These are phyloP conservation scores for Fusarium begoniae DNA, from an alignment of 2,329 filamentous ascomycete genomes.

Conservation along the genomic window DNA sequence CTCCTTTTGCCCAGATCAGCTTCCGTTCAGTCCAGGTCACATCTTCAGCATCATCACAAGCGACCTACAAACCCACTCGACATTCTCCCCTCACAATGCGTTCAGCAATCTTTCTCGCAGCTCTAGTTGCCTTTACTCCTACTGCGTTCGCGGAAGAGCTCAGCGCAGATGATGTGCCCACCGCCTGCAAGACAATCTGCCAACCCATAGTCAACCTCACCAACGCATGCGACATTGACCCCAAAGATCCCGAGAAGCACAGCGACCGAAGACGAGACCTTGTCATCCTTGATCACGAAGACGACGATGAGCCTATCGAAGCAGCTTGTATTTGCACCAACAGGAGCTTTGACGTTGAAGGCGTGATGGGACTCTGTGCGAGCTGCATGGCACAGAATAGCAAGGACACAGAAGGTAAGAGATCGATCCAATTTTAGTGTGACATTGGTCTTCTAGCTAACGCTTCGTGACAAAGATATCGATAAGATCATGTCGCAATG, in stretches of 20 bases:
- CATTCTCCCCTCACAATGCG: background rate
- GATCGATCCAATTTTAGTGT: fast-evolving
- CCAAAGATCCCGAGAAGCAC: background rate
- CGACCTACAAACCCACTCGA: background rate
- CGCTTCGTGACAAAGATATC: fast-evolving
- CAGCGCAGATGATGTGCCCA: background rate
- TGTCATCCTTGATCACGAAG: background rate
- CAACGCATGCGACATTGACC: conserved; percentile 4
- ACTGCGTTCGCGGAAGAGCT: background rate
- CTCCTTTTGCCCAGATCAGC: background rate
- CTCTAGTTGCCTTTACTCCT: fast-evolving
- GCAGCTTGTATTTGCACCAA: background rate
- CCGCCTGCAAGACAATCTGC: background rate
- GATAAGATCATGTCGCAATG: conserved; percentile 5
- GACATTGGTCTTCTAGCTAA: fast-evolving
- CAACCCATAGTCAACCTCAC: conserved; percentile 5
- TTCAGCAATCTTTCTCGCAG: background rate
- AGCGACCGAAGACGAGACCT: background rate
- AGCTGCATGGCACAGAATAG: conserved; percentile 1
- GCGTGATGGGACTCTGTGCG: background rate
- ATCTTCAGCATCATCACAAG: background rate
- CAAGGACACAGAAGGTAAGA: background rate
- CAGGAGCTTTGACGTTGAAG: background rate
- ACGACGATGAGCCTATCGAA: background rate
- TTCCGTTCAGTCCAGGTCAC: background rate